Conservation (phyloP, 768 basidiomycete species). For the Cytidiella melzeri region DNA sequence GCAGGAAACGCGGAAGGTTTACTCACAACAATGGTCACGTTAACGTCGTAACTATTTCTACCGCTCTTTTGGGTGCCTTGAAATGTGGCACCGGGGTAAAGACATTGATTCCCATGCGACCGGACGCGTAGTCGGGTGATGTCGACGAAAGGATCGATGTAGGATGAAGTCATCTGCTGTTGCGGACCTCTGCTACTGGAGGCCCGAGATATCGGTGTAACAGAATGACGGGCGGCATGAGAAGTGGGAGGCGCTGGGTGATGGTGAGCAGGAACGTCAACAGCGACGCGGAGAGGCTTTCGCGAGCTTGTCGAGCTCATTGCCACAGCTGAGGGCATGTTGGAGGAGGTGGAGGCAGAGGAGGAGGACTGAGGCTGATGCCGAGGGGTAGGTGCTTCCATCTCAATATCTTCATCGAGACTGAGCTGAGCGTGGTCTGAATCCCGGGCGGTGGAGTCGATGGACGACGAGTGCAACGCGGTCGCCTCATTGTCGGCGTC, state of each 20-base stretch:
- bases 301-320: background rate
- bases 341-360: background rate
- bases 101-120: conserved; percentile 65
- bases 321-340: background rate
- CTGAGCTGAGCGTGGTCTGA: conserved; percentile 17
- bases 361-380: background rate
- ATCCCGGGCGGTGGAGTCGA: conserved; percentile 2
- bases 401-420: conserved; percentile 33
- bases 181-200: conserved; percentile 20
- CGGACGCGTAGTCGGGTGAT: conserved; percentile 74
- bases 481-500: conserved; percentile 29
- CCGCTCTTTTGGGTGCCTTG: conserved; percentile 92
- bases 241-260: conserved; percentile 7
- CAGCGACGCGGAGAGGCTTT: conserved; percentile 10
- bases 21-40: conserved; percentile 86
- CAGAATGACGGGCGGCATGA: conserved; percentile 4
- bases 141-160: conserved; percentile 56
- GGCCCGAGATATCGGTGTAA: conserved; percentile 9
- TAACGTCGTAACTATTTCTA: conserved; percentile 90
- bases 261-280: conserved; percentile 11
- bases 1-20: conserved; percentile 9
- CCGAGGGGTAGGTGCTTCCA: conserved; percentile 20
- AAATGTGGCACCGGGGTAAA: conserved; percentile 86
- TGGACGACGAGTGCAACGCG: conserved; percentile 10
- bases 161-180: conserved; percentile 10